Evolutionary conservation across 192 early-diverging fungal species (phyloP).

Genomic region (Coemansia sp.): DNA sequence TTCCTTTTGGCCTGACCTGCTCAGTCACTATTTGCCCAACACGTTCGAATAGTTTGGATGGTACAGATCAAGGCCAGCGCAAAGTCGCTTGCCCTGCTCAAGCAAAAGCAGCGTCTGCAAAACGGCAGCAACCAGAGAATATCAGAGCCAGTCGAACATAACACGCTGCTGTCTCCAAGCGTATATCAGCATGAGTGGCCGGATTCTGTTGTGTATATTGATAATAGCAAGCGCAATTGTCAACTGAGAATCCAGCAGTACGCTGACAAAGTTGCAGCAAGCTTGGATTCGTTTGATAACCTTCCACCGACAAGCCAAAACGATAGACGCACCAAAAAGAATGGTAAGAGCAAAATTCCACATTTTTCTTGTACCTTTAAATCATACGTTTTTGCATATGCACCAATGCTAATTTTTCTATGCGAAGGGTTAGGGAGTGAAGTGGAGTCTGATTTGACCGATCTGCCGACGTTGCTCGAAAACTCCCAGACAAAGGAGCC

Average conservation of each 20-base stretch:
- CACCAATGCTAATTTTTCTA: background rate
- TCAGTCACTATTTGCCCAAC: no score
- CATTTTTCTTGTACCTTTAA: background rate
- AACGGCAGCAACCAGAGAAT: background rate
- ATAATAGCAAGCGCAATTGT: background rate
- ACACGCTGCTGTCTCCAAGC: background rate
- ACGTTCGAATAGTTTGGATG: background rate
- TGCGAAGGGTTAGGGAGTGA: background rate
- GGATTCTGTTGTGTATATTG: constrained; percentile 2
- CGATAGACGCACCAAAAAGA: background rate
- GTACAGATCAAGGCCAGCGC: constrained; percentile 15
- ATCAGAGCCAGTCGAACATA: background rate
- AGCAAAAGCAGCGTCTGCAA: constrained; percentile 13
- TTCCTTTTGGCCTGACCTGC: background rate
- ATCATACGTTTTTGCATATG: background rate
- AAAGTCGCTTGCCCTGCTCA: constrained; percentile 10
- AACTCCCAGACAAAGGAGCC: background rate
- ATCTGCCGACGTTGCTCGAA: background rate
- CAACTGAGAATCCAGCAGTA: background rate
- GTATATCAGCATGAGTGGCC: background rate
- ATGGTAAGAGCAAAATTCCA: background rate
- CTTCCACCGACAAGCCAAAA: background rate
- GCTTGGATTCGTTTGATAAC: background rate
- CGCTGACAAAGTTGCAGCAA: background rate
- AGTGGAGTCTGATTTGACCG: background rate